Conservation (phyloP, 2,329 filamentous ascomycete species). For the Coniochaeta hoffmannii region DNA sequence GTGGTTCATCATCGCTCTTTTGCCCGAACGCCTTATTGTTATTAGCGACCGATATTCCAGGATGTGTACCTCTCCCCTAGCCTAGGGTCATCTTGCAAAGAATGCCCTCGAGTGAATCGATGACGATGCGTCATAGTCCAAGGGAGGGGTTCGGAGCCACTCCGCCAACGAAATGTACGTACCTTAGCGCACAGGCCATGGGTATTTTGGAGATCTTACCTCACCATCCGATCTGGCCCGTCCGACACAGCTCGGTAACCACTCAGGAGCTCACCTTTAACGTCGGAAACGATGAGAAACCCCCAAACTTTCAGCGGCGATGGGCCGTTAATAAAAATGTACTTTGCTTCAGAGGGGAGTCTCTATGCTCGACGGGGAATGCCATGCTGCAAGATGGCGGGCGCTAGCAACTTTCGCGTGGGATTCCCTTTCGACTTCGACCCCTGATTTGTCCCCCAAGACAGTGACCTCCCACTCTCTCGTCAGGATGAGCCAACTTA, state of each 20-base stretch:
- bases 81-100: not conserved
- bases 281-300: not conserved
- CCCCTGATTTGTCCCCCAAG: slow-evolving; percentile 19
- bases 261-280: not conserved
- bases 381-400: not conserved
- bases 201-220: not conserved
- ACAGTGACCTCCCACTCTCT: slow-evolving; percentile 16
- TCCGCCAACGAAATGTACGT: not conserved
- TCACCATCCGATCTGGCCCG: not conserved
- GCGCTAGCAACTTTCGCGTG: not conserved
- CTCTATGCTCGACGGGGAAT: not conserved
- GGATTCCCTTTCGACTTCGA: slow-evolving; percentile 1
- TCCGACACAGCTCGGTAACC: not conserved
- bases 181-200: not conserved
- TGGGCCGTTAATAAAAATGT: not conserved
- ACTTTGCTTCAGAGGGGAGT: not conserved
- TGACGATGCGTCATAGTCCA: not conserved
- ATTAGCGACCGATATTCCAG: too few species aligned
- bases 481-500: slow-evolving; percentile 12
- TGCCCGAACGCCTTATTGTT: too few species aligned
- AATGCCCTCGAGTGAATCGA: too few species aligned
- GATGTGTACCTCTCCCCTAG: not conserved
- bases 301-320: not conserved
- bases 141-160: not conserved
- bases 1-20: too few species aligned